A percentile compares a stretch with the other conserved stretches of the same genome.
phyloP scores from a whole-genome alignment of 2,329 filamentous ascomycete genomes.

The Xylariaceae sp. region DNA sequence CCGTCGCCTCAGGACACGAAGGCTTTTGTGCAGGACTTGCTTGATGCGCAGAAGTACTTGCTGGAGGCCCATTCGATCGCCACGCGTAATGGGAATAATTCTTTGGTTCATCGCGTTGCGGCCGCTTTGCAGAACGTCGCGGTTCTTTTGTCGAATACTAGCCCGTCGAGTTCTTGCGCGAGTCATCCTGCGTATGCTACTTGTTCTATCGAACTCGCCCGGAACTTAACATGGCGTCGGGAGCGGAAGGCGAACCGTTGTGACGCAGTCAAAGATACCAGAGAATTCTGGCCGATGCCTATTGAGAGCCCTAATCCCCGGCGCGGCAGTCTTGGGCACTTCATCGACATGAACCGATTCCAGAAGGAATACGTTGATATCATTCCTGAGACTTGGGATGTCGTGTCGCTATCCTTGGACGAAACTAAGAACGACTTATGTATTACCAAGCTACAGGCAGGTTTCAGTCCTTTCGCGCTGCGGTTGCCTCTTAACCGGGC shows the following conservation, averaged over 20 bases:
- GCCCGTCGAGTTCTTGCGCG: conserved; percentile 42
- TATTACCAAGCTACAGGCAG: conserved; percentile 76
- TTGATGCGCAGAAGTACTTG: conserved; percentile 62
- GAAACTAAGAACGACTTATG: conserved; percentile 80
- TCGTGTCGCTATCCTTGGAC: conserved; percentile 79
- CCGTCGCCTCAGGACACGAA: conserved; percentile 31
- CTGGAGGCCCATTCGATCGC: conserved; percentile 59
- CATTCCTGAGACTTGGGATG: conserved; percentile 77
- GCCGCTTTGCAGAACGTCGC: conserved; percentile 61
- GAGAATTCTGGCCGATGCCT: conserved; percentile 36
- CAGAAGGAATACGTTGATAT: conserved; percentile 80
- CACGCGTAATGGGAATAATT: conserved; percentile 50
- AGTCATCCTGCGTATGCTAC: conserved; percentile 56
- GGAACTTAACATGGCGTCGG: conserved; percentile 64
- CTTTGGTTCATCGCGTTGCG: conserved; percentile 60
- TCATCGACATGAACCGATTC: conserved; percentile 58
- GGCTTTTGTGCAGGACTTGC: conserved; percentile 56
- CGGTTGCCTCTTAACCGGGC: conserved; percentile 81
- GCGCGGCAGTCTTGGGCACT: conserved; percentile 44
- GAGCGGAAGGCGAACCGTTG: conserved; percentile 53
- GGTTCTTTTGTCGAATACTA: conserved; percentile 61
- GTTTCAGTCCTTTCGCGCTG: conserved; percentile 76
- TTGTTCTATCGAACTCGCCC: conserved; percentile 64
- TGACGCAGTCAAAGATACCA: conserved; percentile 36
- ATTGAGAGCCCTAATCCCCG: conserved; percentile 31